phyloP scores from a whole-genome alignment of 495 filamentous ascomycete genomes.

The Penicillium longicatenatum region DNA sequence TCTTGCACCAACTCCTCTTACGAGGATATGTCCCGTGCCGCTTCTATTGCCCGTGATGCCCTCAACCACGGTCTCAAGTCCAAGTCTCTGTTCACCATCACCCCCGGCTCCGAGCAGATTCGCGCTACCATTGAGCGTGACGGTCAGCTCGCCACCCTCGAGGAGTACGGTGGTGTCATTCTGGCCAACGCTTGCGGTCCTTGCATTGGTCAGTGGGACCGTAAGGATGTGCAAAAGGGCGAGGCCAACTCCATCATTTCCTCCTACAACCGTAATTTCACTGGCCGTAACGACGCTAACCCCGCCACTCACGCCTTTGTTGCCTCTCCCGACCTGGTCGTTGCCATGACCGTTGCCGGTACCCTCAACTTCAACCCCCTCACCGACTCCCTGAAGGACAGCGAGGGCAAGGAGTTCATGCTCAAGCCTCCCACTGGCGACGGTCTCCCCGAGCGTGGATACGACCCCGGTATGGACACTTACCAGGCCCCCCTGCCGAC shows the following conservation, averaged over 20 bases:
- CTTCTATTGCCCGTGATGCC: constrained; percentile 93
- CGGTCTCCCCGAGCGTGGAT: constrained; percentile 79
- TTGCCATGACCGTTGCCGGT: constrained; percentile 88
- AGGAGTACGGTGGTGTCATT: constrained; percentile 96
- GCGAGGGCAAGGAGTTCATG: constrained; percentile 95
- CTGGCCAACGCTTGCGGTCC: constrained; percentile 95
- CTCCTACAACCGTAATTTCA: constrained; percentile 99
- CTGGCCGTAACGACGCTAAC: constrained; percentile 98
- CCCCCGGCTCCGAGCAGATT: constrained; percentile 97
- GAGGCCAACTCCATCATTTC: constrained; percentile 95
- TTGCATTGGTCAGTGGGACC: constrained; percentile 89
- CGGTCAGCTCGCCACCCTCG: constrained; percentile 92
- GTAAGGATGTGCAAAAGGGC: constrained; percentile 93
- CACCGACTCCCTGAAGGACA: constrained; percentile 90
- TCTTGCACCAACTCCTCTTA: constrained; percentile 99
- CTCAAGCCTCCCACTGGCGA: constrained; percentile 78
- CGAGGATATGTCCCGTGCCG: constrained; percentile 96
- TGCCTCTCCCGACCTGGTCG: constrained; percentile 95
- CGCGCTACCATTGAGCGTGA: constrained; percentile 94
- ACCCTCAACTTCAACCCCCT: constrained; percentile 95
- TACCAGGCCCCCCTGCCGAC: constrained; percentile 95
- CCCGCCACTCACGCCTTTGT: constrained; percentile 98
- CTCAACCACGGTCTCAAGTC: constrained; percentile 92
- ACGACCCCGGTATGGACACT: constrained; percentile 91
- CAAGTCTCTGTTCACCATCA: constrained; percentile 91